A percentile compares a stretch with the other conserved stretches of the same genome.
Conservation (phyloP, 2,329 filamentous ascomycete genomes). For the Clarireedia monteithiana region DNA sequence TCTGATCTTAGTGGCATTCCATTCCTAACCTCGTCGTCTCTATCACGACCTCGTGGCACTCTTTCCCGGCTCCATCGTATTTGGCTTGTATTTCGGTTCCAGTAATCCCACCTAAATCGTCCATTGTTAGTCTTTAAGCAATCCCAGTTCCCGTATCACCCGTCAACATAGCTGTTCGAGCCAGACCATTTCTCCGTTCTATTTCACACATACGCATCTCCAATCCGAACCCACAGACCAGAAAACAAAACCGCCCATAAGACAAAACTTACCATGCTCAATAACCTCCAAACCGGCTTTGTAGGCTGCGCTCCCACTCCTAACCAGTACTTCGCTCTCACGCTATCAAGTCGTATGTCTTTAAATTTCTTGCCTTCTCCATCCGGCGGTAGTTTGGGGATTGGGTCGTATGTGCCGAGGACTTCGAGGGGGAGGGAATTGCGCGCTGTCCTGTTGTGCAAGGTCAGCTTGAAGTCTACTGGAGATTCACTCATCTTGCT, state of each 20-base stretch:
- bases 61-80: background rate
- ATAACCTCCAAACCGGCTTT: constrained; percentile 77
- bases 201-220: background rate
- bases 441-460: constrained; percentile 61
- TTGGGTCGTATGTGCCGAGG: constrained; percentile 65
- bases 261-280: constrained; percentile 59
- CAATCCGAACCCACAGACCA: background rate
- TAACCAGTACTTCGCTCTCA: constrained; percentile 87
- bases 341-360: constrained; percentile 78
- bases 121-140: background rate
- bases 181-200: background rate
- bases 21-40: too few species aligned
- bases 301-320: constrained; percentile 94
- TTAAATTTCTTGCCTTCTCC: constrained; percentile 68
- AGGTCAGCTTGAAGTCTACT: too few species aligned
- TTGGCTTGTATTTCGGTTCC: constrained; percentile 25
- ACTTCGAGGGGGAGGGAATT: constrained; percentile 90
- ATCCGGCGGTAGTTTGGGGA: constrained; percentile 54
- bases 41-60: background rate
- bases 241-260: background rate
- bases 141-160: too few species aligned
- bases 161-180: too few species aligned
- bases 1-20: too few species aligned
- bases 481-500: background rate
- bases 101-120: constrained; percentile 25